Conservation (phyloP, 2,329 filamentous ascomycete genomes). For the Whalleya microplaca region DNA sequence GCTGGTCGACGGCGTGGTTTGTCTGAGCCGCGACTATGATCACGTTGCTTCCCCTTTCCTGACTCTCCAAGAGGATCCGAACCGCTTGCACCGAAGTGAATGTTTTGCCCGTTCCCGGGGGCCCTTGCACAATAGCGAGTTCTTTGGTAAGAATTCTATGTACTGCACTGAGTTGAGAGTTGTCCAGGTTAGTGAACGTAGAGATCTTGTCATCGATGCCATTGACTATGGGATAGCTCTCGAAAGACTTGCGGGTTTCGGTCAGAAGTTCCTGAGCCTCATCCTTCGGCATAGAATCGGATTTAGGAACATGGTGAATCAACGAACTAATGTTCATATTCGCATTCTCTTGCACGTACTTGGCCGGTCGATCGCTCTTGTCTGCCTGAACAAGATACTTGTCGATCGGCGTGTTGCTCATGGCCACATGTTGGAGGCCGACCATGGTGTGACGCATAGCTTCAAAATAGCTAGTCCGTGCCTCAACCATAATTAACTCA, state of each 20-base stretch:
- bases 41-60: conserved; percentile 59
- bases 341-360: conserved; percentile 38
- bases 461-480: conserved; percentile 76
- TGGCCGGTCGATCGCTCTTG: conserved; percentile 34
- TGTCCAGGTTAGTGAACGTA: conserved; percentile 57
- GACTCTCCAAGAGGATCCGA: conserved; percentile 65
- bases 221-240: conserved; percentile 27
- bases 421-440: conserved; percentile 66
- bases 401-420: conserved; percentile 57
- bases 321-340: conserved; percentile 40
- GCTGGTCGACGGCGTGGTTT: conserved; percentile 87
- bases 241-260: conserved; percentile 26
- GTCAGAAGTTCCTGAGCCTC: conserved; percentile 14
- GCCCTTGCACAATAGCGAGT: conserved; percentile 80
- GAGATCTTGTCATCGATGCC: conserved; percentile 33
- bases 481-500: conserved; percentile 80
- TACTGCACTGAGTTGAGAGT: conserved; percentile 71
- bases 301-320: conserved; percentile 33
- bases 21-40: conserved; percentile 85
- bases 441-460: conserved; percentile 72
- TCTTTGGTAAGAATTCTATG: conserved; percentile 71
- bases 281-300: conserved; percentile 10
- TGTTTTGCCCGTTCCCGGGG: conserved; percentile 77
- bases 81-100: conserved; percentile 77
- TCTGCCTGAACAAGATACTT: conserved; percentile 62